phyloP scores from a whole-genome alignment of 2,329 filamentous ascomycete species.

The Claviceps quebecensis region DNA sequence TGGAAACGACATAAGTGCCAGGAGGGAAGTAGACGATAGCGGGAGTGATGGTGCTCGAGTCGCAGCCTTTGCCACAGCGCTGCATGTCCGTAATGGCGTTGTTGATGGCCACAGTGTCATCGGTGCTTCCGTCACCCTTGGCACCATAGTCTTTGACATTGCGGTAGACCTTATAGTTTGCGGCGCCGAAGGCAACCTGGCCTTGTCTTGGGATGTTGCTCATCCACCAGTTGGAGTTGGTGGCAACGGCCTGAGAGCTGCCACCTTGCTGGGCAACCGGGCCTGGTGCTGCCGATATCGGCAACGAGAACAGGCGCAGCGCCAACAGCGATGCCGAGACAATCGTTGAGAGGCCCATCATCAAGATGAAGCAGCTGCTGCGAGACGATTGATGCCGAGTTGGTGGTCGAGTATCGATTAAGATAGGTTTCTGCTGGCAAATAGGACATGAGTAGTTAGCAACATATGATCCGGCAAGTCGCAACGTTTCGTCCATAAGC shows the following conservation, averaged over 20 bases:
- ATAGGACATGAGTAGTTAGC: not conserved
- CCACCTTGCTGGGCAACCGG: constrained; percentile 6
- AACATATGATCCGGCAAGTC: not conserved
- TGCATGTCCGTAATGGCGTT: constrained; percentile 60
- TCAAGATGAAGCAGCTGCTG: constrained; percentile 21
- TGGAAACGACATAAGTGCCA: constrained; percentile 71
- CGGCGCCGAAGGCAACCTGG: constrained; percentile 40
- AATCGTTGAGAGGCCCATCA: constrained; percentile 30
- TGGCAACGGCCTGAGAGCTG: constrained; percentile 10
- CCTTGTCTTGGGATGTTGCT: constrained; percentile 56
- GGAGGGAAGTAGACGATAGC: constrained; percentile 86
- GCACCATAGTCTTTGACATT: constrained; percentile 68
- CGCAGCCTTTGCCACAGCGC: constrained; percentile 69
- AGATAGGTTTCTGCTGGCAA: not conserved
- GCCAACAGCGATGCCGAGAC: constrained; percentile 29
- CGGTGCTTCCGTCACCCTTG: constrained; percentile 51
- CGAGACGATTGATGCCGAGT: not conserved
- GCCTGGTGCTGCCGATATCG: constrained; percentile 19
- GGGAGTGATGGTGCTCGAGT: constrained; percentile 70
- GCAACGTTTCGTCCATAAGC: not conserved
- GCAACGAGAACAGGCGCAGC: constrained; percentile 25
- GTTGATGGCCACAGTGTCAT: constrained; percentile 87
- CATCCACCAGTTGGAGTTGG: constrained; percentile 53
- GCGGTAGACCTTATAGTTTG: constrained; percentile 56
- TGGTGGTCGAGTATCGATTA: not conserved